Evolutionary conservation across 805 yeast genomes (phyloP).

Genomic region (Teunomyces gatunensis): DNA sequence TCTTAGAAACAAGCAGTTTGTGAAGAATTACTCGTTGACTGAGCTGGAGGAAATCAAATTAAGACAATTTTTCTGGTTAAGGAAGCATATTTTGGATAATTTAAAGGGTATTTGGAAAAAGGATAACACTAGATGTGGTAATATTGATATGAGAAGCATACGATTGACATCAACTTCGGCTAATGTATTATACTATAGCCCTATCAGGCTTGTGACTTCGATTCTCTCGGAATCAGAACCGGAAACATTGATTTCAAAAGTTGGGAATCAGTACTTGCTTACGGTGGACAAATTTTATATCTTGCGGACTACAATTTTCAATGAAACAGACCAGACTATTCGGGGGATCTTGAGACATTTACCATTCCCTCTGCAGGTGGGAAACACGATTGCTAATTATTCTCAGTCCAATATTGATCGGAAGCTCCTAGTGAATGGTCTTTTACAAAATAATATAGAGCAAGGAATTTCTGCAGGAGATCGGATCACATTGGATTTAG

Average conservation of each 20-base stretch:
- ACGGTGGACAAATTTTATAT: constrained; percentile 50
- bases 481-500: constrained; percentile 42
- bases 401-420: constrained; percentile 45
- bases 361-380: constrained; percentile 36
- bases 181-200: constrained; percentile 43
- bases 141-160: constrained; percentile 64
- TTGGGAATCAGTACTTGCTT: constrained; percentile 31
- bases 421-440: constrained; percentile 69
- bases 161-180: constrained; percentile 63
- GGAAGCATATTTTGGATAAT: constrained; percentile 58
- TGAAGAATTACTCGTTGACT: constrained; percentile 52
- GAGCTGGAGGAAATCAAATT: constrained; percentile 56
- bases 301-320: constrained; percentile 48
- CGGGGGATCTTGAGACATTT: constrained; percentile 62
- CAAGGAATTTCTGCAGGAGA: constrained; percentile 40
- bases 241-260: constrained; percentile 10
- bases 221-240: constrained; percentile 12
- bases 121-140: constrained; percentile 42
- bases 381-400: constrained; percentile 7
- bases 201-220: constrained; percentile 10
- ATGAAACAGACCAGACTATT: constrained; percentile 42
- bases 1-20: constrained; percentile 65
- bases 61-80: constrained; percentile 76
- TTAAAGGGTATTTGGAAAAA: constrained; percentile 68
- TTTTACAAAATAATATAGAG: constrained; percentile 49